phyloP scores from a whole-genome alignment of 805 yeast species.

The Tetrapisispora namnaoensis region DNA sequence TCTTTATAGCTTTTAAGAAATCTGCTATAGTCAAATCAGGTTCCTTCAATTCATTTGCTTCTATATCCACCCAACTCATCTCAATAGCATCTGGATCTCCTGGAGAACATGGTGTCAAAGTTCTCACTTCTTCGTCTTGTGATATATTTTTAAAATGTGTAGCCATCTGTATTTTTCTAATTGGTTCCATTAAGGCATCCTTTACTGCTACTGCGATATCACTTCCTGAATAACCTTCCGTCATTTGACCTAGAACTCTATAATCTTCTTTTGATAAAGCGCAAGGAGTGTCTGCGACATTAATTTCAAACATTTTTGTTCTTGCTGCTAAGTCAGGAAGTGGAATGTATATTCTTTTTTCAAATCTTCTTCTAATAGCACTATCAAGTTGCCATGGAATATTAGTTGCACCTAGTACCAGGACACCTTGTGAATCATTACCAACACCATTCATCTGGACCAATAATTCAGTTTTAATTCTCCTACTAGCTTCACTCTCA shows the following conservation, averaged over 20 bases:
- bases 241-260: slow-evolving; percentile 75
- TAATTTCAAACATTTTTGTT: slow-evolving; percentile 85
- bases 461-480: slow-evolving; percentile 89
- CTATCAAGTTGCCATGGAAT: slow-evolving; percentile 99
- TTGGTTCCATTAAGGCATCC: slow-evolving; percentile 97
- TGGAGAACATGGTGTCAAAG: slow-evolving; percentile 89
- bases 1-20: slow-evolving; percentile 83
- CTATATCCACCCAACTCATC: slow-evolving; percentile 89
- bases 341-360: slow-evolving; percentile 87
- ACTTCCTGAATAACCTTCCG: slow-evolving; percentile 96
- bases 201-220: slow-evolving; percentile 94
- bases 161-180: slow-evolving; percentile 88
- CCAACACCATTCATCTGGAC: slow-evolving; percentile 99
- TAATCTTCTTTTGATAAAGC: slow-evolving; percentile 63
- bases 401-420: slow-evolving; percentile 94
- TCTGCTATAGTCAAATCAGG: slow-evolving; percentile 87
- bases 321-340: slow-evolving; percentile 92
- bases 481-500: slow-evolving; percentile 89
- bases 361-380: slow-evolving; percentile 94
- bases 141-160: slow-evolving; percentile 76
- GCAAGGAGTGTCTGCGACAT: slow-evolving; percentile 86
- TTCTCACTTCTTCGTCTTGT: slow-evolving; percentile 30
- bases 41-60: slow-evolving; percentile 78
- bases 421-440: slow-evolving; percentile 82
- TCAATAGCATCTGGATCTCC: slow-evolving; percentile 85